These are phyloP conservation scores for Potentilla sterilis DNA, from an alignment of 306 rosid species.

Conservation along the genomic window DNA sequence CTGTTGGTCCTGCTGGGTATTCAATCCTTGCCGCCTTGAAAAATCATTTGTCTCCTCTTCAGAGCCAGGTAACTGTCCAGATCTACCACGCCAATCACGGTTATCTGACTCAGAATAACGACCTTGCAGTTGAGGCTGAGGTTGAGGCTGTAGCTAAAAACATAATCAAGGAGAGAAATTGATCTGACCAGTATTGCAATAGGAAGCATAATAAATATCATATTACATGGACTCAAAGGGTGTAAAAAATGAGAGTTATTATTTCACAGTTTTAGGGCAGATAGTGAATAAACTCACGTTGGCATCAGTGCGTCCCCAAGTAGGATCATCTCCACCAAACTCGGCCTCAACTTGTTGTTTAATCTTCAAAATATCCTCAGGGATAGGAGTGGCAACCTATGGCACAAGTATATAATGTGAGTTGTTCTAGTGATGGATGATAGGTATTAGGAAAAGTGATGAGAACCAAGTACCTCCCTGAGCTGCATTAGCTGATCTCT, in stretches of 20 bases:
- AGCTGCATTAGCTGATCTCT: constrained; percentile 40
- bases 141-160: constrained; percentile 30
- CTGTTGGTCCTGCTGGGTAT: constrained; percentile 19
- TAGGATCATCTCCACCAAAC: constrained; percentile 33
- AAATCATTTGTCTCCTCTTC: constrained; percentile 27
- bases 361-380: constrained; percentile 38
- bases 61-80: constrained; percentile 31
- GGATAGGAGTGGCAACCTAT: constrained; percentile 25
- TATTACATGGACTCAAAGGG: too few relatives aligned
- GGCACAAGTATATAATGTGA: background rate
- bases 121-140: constrained; percentile 32
- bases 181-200: too few relatives aligned
- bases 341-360: constrained; percentile 39
- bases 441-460: too few relatives aligned
- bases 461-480: constrained; percentile 28
- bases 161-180: background rate
- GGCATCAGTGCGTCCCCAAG: constrained; percentile 36
- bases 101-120: constrained; percentile 39
- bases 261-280: too few relatives aligned
- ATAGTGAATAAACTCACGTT: constrained; percentile 25
- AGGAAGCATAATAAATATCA: too few relatives aligned
- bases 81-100: constrained; percentile 44
- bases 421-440: too few relatives aligned
- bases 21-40: constrained; percentile 19
- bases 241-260: too few relatives aligned